phyloP scores from a whole-genome alignment of 2,329 filamentous ascomycete genomes.

The Coccinonectria pachysandricola region DNA sequence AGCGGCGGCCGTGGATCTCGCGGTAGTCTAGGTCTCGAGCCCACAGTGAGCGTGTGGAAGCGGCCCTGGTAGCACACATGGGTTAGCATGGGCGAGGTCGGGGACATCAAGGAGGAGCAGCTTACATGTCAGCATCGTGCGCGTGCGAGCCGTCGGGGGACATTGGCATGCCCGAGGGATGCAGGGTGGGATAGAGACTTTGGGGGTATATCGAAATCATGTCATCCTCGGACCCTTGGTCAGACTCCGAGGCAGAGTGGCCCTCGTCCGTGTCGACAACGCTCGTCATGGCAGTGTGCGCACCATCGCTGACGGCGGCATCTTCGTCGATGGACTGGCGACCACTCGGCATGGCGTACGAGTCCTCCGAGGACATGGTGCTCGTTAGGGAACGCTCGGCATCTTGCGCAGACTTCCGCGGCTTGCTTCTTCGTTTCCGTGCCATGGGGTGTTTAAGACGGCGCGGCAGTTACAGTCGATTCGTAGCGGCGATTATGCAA shows the following conservation, averaged over 20 bases:
- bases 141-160: constrained; percentile 17
- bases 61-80: too few relatives aligned
- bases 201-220: constrained; percentile 34
- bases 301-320: constrained; percentile 22
- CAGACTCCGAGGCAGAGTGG: constrained; percentile 12
- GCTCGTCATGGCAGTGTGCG: constrained; percentile 28
- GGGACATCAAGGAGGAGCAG: constrained; percentile 2
- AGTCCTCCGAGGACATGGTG: constrained; percentile 24
- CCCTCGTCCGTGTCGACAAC: constrained; percentile 25
- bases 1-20: constrained; percentile 51
- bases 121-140: constrained; percentile 30
- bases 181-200: constrained; percentile 30
- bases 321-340: constrained; percentile 25
- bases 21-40: constrained; percentile 44
- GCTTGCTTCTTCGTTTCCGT: constrained; percentile 22
- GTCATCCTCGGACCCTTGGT: constrained; percentile 26
- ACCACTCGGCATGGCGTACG: constrained; percentile 17
- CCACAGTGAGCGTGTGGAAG: constrained; percentile 39
- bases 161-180: constrained; percentile 26
- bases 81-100: too few relatives aligned
- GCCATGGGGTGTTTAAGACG: constrained; percentile 23
- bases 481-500: constrained; percentile 7
- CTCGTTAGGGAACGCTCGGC: constrained; percentile 15
- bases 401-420: constrained; percentile 16
- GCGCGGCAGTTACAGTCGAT: constrained; percentile 12